Evolutionary conservation across 169 alveolate species (phyloP).

Genomic region (Plasmodium vivax): DNA sequence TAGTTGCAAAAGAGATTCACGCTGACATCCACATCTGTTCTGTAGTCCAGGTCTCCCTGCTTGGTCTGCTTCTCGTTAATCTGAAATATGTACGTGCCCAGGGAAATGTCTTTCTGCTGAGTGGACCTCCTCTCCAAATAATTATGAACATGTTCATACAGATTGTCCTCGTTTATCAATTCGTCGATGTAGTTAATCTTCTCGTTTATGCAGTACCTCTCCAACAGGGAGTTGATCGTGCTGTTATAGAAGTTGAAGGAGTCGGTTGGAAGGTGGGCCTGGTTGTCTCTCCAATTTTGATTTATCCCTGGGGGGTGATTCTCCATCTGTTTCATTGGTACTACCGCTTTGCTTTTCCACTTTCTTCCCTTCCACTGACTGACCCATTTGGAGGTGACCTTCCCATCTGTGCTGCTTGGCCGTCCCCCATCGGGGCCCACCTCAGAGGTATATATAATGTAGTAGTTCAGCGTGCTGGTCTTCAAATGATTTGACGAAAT

Average conservation of each 20-base stretch:
- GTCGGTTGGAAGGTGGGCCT: background rate
- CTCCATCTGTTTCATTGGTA: background rate
- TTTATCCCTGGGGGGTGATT: background rate
- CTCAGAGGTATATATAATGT: slow-evolving; percentile 14
- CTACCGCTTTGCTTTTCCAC: background rate
- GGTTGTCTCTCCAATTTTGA: background rate
- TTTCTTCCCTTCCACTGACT: background rate
- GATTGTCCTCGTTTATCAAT: slow-evolving; percentile 15
- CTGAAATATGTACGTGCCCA: slow-evolving; percentile 30
- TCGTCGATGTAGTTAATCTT: slow-evolving; percentile 39
- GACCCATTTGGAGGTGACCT: background rate
- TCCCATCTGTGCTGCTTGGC: background rate
- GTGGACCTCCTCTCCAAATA: slow-evolving; percentile 4
- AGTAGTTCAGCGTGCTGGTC: slow-evolving; percentile 34
- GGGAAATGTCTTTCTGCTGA: slow-evolving; percentile 5
- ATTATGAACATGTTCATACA: slow-evolving; percentile 26
- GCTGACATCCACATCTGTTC: slow-evolving; percentile 22
- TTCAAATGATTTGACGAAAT: slow-evolving; percentile 16
- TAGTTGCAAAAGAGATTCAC: slow-evolving; percentile 57
- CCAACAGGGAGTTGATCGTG: slow-evolving; percentile 22
- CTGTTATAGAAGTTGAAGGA: slow-evolving; percentile 35
- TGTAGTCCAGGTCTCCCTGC: background rate
- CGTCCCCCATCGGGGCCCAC: background rate
- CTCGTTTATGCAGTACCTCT: slow-evolving; percentile 58
- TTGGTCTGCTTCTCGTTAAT: slow-evolving; percentile 20